phyloP scores from a whole-genome alignment of 495 filamentous ascomycete genomes.

The Lasiosphaeris hirsuta region DNA sequence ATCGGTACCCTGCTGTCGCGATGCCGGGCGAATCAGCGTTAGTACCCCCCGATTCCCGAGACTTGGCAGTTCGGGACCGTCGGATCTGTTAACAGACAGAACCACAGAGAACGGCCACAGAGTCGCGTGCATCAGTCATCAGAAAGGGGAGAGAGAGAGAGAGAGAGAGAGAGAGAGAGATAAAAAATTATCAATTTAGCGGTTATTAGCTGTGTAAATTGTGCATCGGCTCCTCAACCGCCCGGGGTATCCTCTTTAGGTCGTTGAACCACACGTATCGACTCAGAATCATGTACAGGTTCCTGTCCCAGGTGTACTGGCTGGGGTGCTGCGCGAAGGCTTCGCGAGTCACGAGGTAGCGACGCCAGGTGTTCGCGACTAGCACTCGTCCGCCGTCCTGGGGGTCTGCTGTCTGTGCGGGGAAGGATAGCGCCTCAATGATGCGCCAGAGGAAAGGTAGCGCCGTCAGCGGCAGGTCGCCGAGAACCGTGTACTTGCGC shows the following conservation, averaged over 20 bases:
- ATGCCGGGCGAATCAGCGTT: too few species aligned
- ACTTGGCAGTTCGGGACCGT: neutral
- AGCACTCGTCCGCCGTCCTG: slow-evolving; percentile 28
- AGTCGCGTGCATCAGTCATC: neutral
- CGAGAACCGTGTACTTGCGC: slow-evolving; percentile 40
- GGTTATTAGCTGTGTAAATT: neutral
- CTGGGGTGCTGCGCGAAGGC: slow-evolving; percentile 37
- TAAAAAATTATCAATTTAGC: too few species aligned
- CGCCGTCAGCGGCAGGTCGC: slow-evolving; percentile 38
- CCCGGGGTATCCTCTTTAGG: slow-evolving; percentile 26
- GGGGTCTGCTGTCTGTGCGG: slow-evolving; percentile 20
- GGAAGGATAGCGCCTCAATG: slow-evolving; percentile 31
- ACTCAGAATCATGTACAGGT: slow-evolving; percentile 41
- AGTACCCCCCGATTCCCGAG: too few species aligned
- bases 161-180: too few species aligned
- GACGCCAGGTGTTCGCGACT: slow-evolving; percentile 34
- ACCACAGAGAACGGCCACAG: neutral
- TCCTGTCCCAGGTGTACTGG: slow-evolving; percentile 44
- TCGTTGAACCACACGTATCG: slow-evolving; percentile 47
- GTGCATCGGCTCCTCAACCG: neutral
- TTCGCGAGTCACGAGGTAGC: slow-evolving; percentile 32
- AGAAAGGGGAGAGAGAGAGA: neutral
- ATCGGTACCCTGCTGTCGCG: too few species aligned
- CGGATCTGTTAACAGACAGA: neutral
- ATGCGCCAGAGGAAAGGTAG: slow-evolving; percentile 39